Base-by-base conservation (phyloP, 352 stramenopile species). In the Stramenopiles sp. region DNA sequence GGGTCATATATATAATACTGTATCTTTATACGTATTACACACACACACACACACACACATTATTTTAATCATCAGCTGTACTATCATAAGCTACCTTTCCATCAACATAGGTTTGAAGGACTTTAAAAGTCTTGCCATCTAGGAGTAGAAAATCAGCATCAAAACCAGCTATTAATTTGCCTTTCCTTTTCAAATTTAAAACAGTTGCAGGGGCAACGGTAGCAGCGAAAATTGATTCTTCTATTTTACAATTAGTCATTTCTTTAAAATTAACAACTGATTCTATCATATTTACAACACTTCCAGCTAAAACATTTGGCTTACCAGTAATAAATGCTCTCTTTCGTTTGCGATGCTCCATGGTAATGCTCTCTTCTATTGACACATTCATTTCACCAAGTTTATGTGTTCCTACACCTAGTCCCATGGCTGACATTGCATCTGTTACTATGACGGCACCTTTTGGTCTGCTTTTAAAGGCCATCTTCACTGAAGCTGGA, bases 141-240 rank as follows among this genome's bases (percentile, higher is more conserved):
- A 95, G 73, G 30, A 95, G 81, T 23, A 95, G 82, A 77, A 95
- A 87, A 81, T 95, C 89, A 31, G 89, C 90, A 63, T 89, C 85
- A 4, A 87, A 84, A 32, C 90, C 90, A 63, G 91, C 90, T 7
- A 84, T 80, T 7, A 95, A 83, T 7, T 88, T 87, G 32, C 90
- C 90, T 65, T 93, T 92, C 6, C 83, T 81, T 6, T 87, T 73
- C 23, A 91, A 83, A 32, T 87, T 87, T 23, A 95, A 81, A 4
- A 86, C 86, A 73, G 83, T 86, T 6, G 91, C 91, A 1, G 90
- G 90, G 77, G 93, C 87, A 6, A 89, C 76, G 7, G 89, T 91
- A 27, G 90, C 91, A 32, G 87, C 86, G 30, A 88, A 81, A 1
- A 95, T 81, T 0, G 89, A 90, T 32, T 92, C 85, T 27, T 90